phyloP scores from a whole-genome alignment of 768 basidiomycete genomes.

The Amanita pseudoporphyria region DNA sequence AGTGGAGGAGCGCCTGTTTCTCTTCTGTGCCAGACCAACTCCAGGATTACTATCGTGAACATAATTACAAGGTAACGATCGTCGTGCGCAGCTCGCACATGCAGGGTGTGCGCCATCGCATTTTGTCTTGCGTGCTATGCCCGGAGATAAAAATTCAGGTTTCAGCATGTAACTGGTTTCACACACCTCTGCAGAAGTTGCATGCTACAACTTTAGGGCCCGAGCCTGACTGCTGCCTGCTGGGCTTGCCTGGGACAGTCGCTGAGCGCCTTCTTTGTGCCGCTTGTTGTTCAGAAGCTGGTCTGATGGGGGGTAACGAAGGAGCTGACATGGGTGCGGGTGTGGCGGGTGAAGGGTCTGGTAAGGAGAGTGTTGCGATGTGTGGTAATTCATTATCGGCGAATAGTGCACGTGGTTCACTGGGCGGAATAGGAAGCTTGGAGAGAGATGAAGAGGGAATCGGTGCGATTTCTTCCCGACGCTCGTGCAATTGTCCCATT shows the following conservation, averaged over 20 bases:
- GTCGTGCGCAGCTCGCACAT: slow-evolving; percentile 74
- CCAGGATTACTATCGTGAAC: slow-evolving; percentile 47
- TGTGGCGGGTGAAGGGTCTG: slow-evolving; percentile 45
- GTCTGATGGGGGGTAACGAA: slow-evolving; percentile 53
- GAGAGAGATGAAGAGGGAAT: slow-evolving; percentile 31
- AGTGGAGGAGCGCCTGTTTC: slow-evolving; percentile 45
- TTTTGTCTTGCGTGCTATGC: slow-evolving; percentile 75
- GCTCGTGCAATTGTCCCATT: slow-evolving; percentile 31
- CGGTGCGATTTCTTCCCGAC: slow-evolving; percentile 31
- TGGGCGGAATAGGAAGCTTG: slow-evolving; percentile 18
- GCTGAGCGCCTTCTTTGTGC: slow-evolving; percentile 62
- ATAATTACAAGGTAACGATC: slow-evolving; percentile 72
- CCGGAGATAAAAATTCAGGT: neutral
- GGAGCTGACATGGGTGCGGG: slow-evolving; percentile 53
- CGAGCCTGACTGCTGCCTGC: slow-evolving; percentile 50
- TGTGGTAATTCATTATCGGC: slow-evolving; percentile 60
- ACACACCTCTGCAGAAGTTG: slow-evolving; percentile 80
- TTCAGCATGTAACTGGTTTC: slow-evolving; percentile 1
- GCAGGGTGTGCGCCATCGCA: slow-evolving; percentile 83
- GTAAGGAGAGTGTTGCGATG: slow-evolving; percentile 59
- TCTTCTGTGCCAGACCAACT: slow-evolving; percentile 31
- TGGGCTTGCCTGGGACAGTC: slow-evolving; percentile 54
- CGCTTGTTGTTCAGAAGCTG: slow-evolving; percentile 58
- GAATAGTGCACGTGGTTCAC: slow-evolving; percentile 36
- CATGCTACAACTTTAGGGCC: slow-evolving; percentile 85